Evolutionary conservation across 2,329 filamentous ascomycete species (phyloP), one percentile per base, ranked within the genome.

Genomic region (Phoma sp.): DNA sequence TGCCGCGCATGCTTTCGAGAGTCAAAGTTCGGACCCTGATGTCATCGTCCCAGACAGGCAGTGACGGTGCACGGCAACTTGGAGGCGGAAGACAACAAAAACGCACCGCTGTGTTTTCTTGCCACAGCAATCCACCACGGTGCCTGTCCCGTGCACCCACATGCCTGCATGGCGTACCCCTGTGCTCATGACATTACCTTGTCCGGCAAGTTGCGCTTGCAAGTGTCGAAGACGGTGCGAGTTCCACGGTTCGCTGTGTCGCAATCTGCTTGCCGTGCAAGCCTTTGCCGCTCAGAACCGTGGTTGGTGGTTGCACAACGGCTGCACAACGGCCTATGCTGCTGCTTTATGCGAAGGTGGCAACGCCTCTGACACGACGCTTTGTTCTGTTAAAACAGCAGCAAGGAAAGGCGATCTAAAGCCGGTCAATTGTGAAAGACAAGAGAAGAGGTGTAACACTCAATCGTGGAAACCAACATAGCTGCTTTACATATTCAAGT

Each of bases 191-290:
- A 36, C 53, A 40, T 43, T 58, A 50, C 61, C 59, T n/a, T 37
- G 40, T 45, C 27, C 25, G 63, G 61, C 22, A 66, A 50, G 48
- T 61, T 36, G 39, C 18, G 32, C 10, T 11, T 8, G 14, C 22
- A 58, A 58, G 57, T 58, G 60, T 66, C 36, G 63, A 66, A 53
- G 44, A 44, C 57, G 36, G 63, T 52, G 55, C 39, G 48, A 52
- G 52, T 61, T 64, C 61, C 60, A 62, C 61, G 63, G 63, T 66
- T 59, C 59, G 50, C 55, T 24, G 14, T 47, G 56, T 59, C 52
- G 41, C 52, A 50, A 46, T 47, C 45, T 55, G 25, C 41, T 22
- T 55, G 52, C 42, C 36, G 46, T 50, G 52, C 25, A 44, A 47
- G 52, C 52, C 46, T 41, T 33, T 55, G 36, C 52, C 52, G 52